These are phyloP conservation scores for Pyrenochaeta sp. DNA, from an alignment of 2,329 filamentous ascomycete species.

Conservation along the genomic window DNA sequence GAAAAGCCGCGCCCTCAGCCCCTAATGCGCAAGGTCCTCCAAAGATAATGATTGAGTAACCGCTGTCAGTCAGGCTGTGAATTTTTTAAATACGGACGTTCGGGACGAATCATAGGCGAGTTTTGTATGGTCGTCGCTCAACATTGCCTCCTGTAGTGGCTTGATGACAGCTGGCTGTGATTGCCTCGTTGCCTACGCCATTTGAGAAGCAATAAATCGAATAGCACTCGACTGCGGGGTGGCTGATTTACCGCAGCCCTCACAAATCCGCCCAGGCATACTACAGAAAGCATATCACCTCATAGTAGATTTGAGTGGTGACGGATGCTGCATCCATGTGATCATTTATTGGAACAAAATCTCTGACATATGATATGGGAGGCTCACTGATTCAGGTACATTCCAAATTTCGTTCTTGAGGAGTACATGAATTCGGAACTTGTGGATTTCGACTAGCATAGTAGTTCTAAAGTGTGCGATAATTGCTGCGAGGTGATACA, in stretches of 20 bases:
- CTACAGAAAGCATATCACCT: neutral
- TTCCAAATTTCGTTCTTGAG: conserved; percentile 3
- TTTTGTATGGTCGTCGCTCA: too few relatives aligned
- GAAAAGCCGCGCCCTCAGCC: too few relatives aligned
- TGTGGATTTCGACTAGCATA: conserved; percentile 5
- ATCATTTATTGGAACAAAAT: conserved; percentile 2
- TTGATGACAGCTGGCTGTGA: too few relatives aligned
- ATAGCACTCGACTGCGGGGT: neutral
- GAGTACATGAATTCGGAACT: conserved; percentile 6
- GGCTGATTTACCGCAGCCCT: neutral
- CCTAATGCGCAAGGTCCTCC: too few relatives aligned
- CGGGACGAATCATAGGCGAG: too few relatives aligned
- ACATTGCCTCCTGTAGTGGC: too few relatives aligned
- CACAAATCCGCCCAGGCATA: neutral
- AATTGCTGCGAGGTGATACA: neutral
- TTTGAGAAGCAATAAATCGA: neutral
- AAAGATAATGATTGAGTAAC: too few relatives aligned
- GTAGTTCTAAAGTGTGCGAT: conserved; percentile 5
- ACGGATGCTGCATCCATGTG: conserved; percentile 6
- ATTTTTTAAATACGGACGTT: too few relatives aligned
- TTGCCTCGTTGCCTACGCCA: neutral
- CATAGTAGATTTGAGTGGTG: neutral
- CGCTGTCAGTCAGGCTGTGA: too few relatives aligned
- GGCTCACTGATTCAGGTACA: conserved; percentile 7
- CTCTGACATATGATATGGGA: neutral